A percentile compares a stretch with the other conserved stretches of the same genome.
Conservation (phyloP, 1,284 basidiomycete genomes). For the Tremellales sp. region DNA sequence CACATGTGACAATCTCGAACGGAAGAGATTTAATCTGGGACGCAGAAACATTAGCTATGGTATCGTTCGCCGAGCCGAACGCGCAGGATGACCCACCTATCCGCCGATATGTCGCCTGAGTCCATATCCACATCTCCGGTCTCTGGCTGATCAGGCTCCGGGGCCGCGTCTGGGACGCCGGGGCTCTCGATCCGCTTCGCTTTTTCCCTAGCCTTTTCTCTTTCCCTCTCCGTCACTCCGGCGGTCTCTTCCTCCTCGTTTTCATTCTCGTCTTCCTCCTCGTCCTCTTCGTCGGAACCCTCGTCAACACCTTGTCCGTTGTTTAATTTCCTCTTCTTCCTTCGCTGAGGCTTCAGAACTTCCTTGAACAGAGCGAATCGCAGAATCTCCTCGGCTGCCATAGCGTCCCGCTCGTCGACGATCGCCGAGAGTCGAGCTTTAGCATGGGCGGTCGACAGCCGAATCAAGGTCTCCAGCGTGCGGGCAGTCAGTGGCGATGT, state of each 20-base stretch:
- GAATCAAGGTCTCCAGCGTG: slow-evolving; percentile 97
- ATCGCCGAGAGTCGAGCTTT: slow-evolving; percentile 85
- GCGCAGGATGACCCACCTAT: slow-evolving; percentile 17
- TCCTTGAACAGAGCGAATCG: slow-evolving; percentile 98
- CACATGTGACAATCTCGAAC: slow-evolving; percentile 64
- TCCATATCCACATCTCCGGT: slow-evolving; percentile 65
- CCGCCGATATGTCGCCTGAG: slow-evolving; percentile 28
- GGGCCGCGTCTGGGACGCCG: neutral
- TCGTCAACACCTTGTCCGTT: slow-evolving; percentile 55
- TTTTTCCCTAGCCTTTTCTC: slow-evolving; percentile 46
- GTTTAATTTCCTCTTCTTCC: slow-evolving; percentile 74
- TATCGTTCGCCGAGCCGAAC: slow-evolving; percentile 1
- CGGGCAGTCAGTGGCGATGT: slow-evolving; percentile 97
- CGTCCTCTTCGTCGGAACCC: slow-evolving; percentile 54
- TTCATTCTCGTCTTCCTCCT: slow-evolving; percentile 53
- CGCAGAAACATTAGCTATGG: slow-evolving; percentile 19
- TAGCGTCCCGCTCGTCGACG: slow-evolving; percentile 82
- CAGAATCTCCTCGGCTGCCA: slow-evolving; percentile 89
- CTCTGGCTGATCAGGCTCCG: slow-evolving; percentile 46
- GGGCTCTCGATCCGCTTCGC: slow-evolving; percentile 52
- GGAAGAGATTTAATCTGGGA: slow-evolving; percentile 69
- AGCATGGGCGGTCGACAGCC: slow-evolving; percentile 95
- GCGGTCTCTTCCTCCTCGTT: slow-evolving; percentile 45
- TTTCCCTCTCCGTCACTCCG: slow-evolving; percentile 29
- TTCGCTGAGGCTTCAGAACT: slow-evolving; percentile 71